Percentiles rank a stretch among this genome's conserved stretches.
Evolutionary conservation across 495 filamentous ascomycete genomes (phyloP).

Genomic region (Penicillium steckii): DNA sequence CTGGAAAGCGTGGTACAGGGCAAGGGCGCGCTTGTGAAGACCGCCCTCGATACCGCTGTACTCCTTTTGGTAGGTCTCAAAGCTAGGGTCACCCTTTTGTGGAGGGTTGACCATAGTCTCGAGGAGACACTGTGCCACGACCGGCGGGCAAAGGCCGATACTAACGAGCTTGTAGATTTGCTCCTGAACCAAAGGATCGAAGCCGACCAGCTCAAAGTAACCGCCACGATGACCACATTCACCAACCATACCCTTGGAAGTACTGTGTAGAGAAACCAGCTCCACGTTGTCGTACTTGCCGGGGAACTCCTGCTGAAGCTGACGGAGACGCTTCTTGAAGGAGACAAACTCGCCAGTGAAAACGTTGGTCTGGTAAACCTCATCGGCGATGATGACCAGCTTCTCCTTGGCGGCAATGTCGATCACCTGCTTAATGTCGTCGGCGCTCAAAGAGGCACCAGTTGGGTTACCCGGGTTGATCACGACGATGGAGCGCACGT

Average conservation of each 20-base stretch:
- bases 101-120: slow-evolving; percentile 98
- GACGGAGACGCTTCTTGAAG: slow-evolving; percentile 87
- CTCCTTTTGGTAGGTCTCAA: slow-evolving; percentile 78
- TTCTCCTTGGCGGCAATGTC: slow-evolving; percentile 82
- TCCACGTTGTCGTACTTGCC: slow-evolving; percentile 81
- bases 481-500: slow-evolving; percentile 88
- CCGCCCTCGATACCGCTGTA: slow-evolving; percentile 76
- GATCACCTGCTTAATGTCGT: slow-evolving; percentile 78
- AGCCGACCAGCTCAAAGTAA: slow-evolving; percentile 92
- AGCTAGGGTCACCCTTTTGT: slow-evolving; percentile 72
- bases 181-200: slow-evolving; percentile 78
- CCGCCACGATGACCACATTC: slow-evolving; percentile 97
- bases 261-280: slow-evolving; percentile 79
- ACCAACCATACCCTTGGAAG: slow-evolving; percentile 96
- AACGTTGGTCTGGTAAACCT: slow-evolving; percentile 99
- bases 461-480: slow-evolving; percentile 99
- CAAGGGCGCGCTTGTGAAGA: slow-evolving; percentile 73
- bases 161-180: slow-evolving; percentile 99
- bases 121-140: slow-evolving; percentile 92
- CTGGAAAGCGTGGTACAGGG: slow-evolving; percentile 85
- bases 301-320: slow-evolving; percentile 72
- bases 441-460: slow-evolving; percentile 73
- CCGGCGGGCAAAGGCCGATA: slow-evolving; percentile 92
- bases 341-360: slow-evolving; percentile 90
- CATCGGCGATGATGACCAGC: slow-evolving; percentile 88